phyloP scores from a whole-genome alignment of 495 filamentous ascomycete species.

The Aspergillus nanangensis region DNA sequence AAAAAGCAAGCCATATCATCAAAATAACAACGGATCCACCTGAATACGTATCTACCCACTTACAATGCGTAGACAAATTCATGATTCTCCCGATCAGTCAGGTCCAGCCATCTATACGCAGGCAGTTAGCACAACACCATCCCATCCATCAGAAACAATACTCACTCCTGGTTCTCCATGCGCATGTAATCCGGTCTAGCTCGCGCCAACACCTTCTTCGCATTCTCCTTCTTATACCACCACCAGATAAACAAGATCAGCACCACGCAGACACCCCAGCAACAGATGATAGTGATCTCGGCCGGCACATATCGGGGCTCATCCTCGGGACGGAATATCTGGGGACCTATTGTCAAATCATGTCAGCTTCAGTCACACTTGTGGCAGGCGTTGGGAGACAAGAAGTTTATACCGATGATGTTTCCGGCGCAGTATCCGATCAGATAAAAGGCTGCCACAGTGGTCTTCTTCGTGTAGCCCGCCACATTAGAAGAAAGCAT shows the following conservation, averaged over 20 bases:
- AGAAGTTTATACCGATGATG: slow-evolving; percentile 38
- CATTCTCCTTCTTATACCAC: slow-evolving; percentile 59
- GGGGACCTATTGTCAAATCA: slow-evolving; percentile 39
- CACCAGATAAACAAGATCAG: slow-evolving; percentile 58
- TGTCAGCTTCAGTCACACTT: too few relatives aligned
- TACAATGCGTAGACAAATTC: slow-evolving; percentile 37
- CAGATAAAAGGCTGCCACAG: slow-evolving; percentile 65
- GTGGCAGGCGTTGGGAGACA: not conserved
- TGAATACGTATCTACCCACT: too few relatives aligned
- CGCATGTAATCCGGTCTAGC: slow-evolving; percentile 55
- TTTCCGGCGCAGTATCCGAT: slow-evolving; percentile 62
- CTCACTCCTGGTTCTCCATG: slow-evolving; percentile 63
- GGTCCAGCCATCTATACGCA: slow-evolving; percentile 2
- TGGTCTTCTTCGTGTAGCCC: slow-evolving; percentile 74
- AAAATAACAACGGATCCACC: not conserved
- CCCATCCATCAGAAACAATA: too few relatives aligned
- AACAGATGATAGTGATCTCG: slow-evolving; percentile 65
- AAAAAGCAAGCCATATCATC: too few relatives aligned
- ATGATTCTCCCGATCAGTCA: slow-evolving; percentile 26
- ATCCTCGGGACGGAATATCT: slow-evolving; percentile 56
- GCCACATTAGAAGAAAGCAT: slow-evolving; percentile 64
- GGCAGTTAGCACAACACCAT: not conserved
- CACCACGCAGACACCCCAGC: slow-evolving; percentile 50
- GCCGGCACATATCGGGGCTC: slow-evolving; percentile 62
- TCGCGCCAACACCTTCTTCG: slow-evolving; percentile 51